Evolutionary conservation across 805 yeast species (phyloP), one percentile per base, ranked within the genome.

Genomic region (Candida pini): DNA sequence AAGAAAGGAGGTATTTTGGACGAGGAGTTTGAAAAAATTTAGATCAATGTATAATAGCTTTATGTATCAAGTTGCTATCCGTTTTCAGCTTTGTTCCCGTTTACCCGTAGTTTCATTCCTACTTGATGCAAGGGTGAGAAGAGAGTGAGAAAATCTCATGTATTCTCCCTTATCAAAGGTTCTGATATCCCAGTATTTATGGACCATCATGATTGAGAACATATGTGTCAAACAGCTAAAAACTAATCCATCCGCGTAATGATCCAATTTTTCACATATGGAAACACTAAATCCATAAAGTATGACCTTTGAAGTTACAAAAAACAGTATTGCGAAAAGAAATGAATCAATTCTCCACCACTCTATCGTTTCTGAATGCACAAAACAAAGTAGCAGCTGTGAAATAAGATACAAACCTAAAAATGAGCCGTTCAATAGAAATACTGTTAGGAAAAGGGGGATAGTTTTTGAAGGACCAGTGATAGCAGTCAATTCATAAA

Each of bases 131-230:
- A n/a, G n/a, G n/a, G n/a, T n/a, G n/a, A n/a, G n/a, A n/a, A n/a
- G n/a, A n/a, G n/a, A n/a, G n/a, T n/a, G n/a, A n/a, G 59, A 53
- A 33, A 41, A 45, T 30, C 60, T 38, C 21, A 53, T 76, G 59
- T 90, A 92, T 62, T 90, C 98, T 48, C 90, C 76, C 57, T 92
- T 97, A 51, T 90, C 97, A 38, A 80, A 78, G 9, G 97, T 92
- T 34, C 90, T 81, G 73, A 89, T 87, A 53, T 89, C 97, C 96
- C 97, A 90, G 48, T 78, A 86, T 62, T 92, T 89, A 67, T 88
- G 90, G 33, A 90, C 69, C 97, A 92, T 90, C 95, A 92, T 88
- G 36, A 83, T 63, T 4, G 95, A 72, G 50, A 87, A 82, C 32
- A 87, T 54, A 54, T 86, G 86, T 53, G 95, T 75, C 23, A 87